Base-by-base conservation (phyloP, 345 rosid species). In the Balakata baccata region DNA sequence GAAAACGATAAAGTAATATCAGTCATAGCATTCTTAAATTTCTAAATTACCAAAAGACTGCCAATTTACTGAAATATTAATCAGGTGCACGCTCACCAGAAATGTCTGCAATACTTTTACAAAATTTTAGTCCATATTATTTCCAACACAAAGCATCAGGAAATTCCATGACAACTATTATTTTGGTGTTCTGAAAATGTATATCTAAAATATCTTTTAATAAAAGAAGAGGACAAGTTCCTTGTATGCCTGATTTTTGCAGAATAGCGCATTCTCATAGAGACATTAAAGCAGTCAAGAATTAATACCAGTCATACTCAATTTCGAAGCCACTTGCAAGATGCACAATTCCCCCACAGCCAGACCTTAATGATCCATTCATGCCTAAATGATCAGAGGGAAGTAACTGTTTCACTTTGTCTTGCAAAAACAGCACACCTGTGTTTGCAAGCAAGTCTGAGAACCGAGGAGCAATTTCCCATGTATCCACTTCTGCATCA, bases 391-490 rank as follows among this genome's bases (percentile, higher is more conserved):
- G 87, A 82, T 90, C 97, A 77, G 77, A 69, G 45, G 97, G 93
- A 76, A 68, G 78, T 72, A 94, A 82, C 23, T 83, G 81, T 80
- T 90, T 92, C n/a, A 88, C 95, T 80, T 86, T 88, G 81, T 90
- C 97, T 77, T 85, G 89, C 56, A 90, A 81, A 84, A 92, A 92
- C 74, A 86, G 86, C 41, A 90, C 81, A 46, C 91, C 84, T 2
- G 97, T 90, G 83, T 83, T 88, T 74, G 84, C 86, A 57, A 94
- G 90, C 81, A 94, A 87, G 76, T 94, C 97, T 17, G 89, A 84
- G 85, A 92, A 94, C 61, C 87, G 93, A 18, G 98, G 97, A 77
- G 98, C 97, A 80, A 94, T 90, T 85, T 94, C 98, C 98, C 98
- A 94, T 34, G 80, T 85, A 85, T 94, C 98, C 59, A 90, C 97